Evolutionary conservation across 768 basidiomycete species (phyloP), one percentile per base, ranked within the genome.

Genomic region (Lenzites betulinus): DNA sequence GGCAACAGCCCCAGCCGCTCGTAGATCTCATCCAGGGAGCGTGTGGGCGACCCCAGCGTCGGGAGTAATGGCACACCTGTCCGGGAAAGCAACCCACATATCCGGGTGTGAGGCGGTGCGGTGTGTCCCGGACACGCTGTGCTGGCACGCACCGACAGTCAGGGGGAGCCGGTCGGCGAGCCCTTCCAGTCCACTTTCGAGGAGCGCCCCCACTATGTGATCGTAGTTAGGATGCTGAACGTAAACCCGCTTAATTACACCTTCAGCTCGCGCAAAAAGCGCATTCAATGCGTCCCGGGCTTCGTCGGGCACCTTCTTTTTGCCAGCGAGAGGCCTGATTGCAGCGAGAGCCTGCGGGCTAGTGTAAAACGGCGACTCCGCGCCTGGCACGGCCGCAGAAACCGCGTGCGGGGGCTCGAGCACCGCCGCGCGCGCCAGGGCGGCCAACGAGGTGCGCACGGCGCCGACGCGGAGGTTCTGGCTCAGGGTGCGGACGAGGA

Each of bases 381-480:
- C 47, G 20, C 41, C 61, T 16, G 61, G 41, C 48, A 64, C 60
- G 22, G 65, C 47, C 58, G 63, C 61, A 22, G 51, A 56, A 35
- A 74, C 36, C 41, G 69, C 68, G 36, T 67, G 28, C 12, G 80
- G 77, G 15, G 79, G 78, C 44, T 80, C 83, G 60, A 95, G 75
- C 20, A 87, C 89, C 65, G 90, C 81, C 0, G 93, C 89, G 49
- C 92, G 79, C 30, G 93, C 89, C 23, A 96, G 77, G 12, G 92
- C 89, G 23, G 85, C 86, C 50, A 95, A 79, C 7, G 93, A 89
- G 25, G 90, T 84, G 64, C 92, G 81, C 28, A 95, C 92, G 2
- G 94, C 95, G 1, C 95, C 95, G 16, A 96, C 94, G 47, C 92
- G 85, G 44, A 93, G 77, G 71, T 93, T 88, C 69, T 84, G 83